These are phyloP conservation scores for Sphaerostilbella broomeana DNA, from an alignment of 2,329 filamentous ascomycete genomes.

Conservation along the genomic window DNA sequence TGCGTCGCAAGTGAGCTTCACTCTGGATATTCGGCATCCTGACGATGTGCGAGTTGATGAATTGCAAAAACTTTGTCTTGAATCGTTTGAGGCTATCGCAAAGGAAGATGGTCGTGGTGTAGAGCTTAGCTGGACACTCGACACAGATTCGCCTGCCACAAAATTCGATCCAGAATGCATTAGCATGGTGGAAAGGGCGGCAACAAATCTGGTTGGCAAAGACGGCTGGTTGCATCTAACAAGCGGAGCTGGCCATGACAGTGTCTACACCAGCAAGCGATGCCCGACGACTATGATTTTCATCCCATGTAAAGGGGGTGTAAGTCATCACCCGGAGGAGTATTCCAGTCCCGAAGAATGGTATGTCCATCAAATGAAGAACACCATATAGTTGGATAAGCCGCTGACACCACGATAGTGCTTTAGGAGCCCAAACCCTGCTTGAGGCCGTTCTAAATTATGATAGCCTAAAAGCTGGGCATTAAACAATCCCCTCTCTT, in stretches of 20 bases:
- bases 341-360: constrained; percentile 32
- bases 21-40: constrained; percentile 57
- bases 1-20: constrained; percentile 58
- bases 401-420: constrained; percentile 12
- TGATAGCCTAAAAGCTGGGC: constrained; percentile 12
- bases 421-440: constrained; percentile 23
- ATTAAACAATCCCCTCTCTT: background rate
- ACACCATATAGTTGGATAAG: background rate
- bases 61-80: constrained; percentile 27
- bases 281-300: constrained; percentile 35
- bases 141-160: constrained; percentile 53
- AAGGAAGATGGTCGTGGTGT: constrained; percentile 24
- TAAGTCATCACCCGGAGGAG: constrained; percentile 33
- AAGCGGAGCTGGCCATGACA: constrained; percentile 35
- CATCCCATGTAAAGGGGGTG: constrained; percentile 29
- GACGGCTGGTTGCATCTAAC: constrained; percentile 30
- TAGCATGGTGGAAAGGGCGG: constrained; percentile 52
- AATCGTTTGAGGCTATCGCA: constrained; percentile 20
- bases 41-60: constrained; percentile 46
- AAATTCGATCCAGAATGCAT: constrained; percentile 63
- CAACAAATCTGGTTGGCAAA: constrained; percentile 45
- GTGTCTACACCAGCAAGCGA: constrained; percentile 27
- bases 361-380: constrained; percentile 8
- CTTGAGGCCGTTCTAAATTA: constrained; percentile 21
- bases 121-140: constrained; percentile 52